Evolutionary conservation across 2,329 filamentous ascomycete species (phyloP).

Genomic region (Neofusicoccum laricinum): DNA sequence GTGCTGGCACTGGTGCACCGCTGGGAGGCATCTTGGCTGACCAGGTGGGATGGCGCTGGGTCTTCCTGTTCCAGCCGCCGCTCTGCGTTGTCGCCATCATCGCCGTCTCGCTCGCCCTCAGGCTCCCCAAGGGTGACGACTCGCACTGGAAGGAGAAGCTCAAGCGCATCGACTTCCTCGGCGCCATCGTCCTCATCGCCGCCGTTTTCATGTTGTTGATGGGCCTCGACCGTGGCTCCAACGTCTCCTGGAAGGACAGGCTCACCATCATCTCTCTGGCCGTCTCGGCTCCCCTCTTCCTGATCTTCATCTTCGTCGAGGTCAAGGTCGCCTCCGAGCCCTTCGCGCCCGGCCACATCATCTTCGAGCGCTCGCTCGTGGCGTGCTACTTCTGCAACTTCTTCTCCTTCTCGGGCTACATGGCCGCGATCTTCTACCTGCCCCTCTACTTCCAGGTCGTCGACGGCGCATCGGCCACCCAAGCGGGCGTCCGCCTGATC

Average conservation of each 20-base stretch:
- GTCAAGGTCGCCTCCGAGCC: constrained; percentile 65
- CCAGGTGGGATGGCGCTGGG: constrained; percentile 73
- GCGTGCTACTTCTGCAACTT: constrained; percentile 71
- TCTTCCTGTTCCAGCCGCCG: constrained; percentile 70
- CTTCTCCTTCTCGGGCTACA: constrained; percentile 62
- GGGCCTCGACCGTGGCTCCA: constrained; percentile 71
- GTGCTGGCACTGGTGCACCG: constrained; percentile 67
- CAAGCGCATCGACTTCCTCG: constrained; percentile 68
- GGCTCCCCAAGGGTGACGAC: constrained; percentile 58
- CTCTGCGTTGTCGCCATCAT: constrained; percentile 64
- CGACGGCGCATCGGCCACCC: constrained; percentile 60
- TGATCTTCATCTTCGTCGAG: constrained; percentile 68
- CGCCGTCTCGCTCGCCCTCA: constrained; percentile 60
- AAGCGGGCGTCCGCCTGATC: constrained; percentile 63
- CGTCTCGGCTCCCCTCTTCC: constrained; percentile 58
- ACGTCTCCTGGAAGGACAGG: constrained; percentile 63
- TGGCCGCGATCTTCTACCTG: constrained; percentile 67
- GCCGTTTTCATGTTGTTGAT: constrained; percentile 66
- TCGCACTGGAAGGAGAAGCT: constrained; percentile 65
- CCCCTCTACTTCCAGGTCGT: constrained; percentile 76
- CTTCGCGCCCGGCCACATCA: constrained; percentile 71
- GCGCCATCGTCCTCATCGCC: constrained; percentile 62
- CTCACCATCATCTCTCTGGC: constrained; percentile 58
- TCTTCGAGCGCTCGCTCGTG: constrained; percentile 65
- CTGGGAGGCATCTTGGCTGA: constrained; percentile 70